Evolutionary conservation across 352 stramenopile species (phyloP).

Genomic region (Pythium sukuiense): DNA sequence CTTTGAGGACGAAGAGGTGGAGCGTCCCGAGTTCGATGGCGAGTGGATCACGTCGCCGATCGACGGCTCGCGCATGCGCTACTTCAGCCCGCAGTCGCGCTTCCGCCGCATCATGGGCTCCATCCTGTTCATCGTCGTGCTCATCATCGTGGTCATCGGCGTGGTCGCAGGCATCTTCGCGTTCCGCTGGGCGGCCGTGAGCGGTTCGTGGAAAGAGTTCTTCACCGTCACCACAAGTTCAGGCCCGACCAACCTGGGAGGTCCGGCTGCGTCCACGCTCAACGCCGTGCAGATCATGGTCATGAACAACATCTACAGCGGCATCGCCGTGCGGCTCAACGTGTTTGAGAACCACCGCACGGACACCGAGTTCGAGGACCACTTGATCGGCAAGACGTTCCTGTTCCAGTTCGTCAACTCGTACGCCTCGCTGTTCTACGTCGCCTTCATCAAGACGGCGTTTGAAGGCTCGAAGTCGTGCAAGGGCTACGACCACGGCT

Average conservation of each 20-base stretch:
- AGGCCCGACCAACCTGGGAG: constrained; percentile 33
- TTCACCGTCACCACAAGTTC: constrained; percentile 50
- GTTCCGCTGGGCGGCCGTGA: constrained; percentile 65
- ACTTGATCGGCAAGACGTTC: constrained; percentile 84
- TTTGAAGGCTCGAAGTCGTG: constrained; percentile 30
- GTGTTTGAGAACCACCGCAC: constrained; percentile 96
- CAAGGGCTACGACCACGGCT: constrained; percentile 69
- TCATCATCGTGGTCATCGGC: constrained; percentile 68
- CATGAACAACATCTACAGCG: constrained; percentile 74
- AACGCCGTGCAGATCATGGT: constrained; percentile 85
- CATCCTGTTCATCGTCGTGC: constrained; percentile 68
- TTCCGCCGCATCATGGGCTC: constrained; percentile 73
- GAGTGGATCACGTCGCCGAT: constrained; percentile 71
- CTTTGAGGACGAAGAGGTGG: constrained; percentile 72
- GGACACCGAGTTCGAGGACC: constrained; percentile 95
- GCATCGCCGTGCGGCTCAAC: constrained; percentile 64
- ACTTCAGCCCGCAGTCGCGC: constrained; percentile 67
- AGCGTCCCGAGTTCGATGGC: constrained; percentile 72
- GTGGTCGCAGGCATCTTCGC: constrained; percentile 72
- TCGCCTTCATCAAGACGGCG: constrained; percentile 79
- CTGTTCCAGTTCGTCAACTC: constrained; percentile 87
- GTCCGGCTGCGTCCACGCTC: constrained; percentile 61
- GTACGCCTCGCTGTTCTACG: constrained; percentile 80
- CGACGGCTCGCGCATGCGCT: constrained; percentile 71
- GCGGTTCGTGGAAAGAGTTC: constrained; percentile 48